phyloP scores from a whole-genome alignment of 2,329 filamentous ascomycete species.

The Fusarium sp. region DNA sequence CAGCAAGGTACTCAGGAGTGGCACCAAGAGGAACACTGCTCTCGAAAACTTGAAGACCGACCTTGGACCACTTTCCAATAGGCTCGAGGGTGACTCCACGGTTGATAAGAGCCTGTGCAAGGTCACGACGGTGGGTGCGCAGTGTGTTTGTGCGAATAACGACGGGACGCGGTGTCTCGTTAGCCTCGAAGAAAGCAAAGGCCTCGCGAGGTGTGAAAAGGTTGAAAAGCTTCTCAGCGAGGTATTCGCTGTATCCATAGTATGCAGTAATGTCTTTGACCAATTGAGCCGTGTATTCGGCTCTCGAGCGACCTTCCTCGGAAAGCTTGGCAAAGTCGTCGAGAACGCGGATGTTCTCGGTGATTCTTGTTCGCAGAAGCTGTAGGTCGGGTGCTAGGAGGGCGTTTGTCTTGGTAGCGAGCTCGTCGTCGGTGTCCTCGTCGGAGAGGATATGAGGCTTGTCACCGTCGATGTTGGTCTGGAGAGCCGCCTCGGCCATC shows the following conservation, averaged over 20 bases:
- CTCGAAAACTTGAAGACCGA: slow-evolving; percentile 96
- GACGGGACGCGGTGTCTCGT: slow-evolving; percentile 92
- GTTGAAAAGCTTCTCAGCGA: slow-evolving; percentile 95
- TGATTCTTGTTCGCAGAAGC: slow-evolving; percentile 87
- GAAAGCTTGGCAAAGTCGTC: slow-evolving; percentile 87
- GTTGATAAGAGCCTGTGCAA: slow-evolving; percentile 94
- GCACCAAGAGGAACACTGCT: slow-evolving; percentile 86
- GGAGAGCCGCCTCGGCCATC: slow-evolving; percentile 83
- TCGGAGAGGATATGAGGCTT: slow-evolving; percentile 73
- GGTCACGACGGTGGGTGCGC: slow-evolving; percentile 77
- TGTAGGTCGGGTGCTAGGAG: slow-evolving; percentile 90
- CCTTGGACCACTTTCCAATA: slow-evolving; percentile 98
- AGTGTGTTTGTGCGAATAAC: slow-evolving; percentile 98
- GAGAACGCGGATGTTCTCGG: slow-evolving; percentile 90
- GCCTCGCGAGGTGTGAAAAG: slow-evolving; percentile 94
- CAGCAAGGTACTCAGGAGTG: slow-evolving; percentile 95
- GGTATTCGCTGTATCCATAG: slow-evolving; percentile 93
- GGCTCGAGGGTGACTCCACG: slow-evolving; percentile 95
- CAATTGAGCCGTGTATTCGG: slow-evolving; percentile 88
- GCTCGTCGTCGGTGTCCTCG: slow-evolving; percentile 71
- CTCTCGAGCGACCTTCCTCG: slow-evolving; percentile 82
- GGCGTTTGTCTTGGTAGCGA: slow-evolving; percentile 67
- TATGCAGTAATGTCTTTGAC: slow-evolving; percentile 94
- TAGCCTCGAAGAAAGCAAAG: slow-evolving; percentile 98
- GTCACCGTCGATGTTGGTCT: slow-evolving; percentile 92